Percentiles rank a stretch among this genome's conserved stretches.
Evolutionary conservation across 352 stramenopile genomes (phyloP).

Genomic region (Globisporangium cylindrosporum): DNA sequence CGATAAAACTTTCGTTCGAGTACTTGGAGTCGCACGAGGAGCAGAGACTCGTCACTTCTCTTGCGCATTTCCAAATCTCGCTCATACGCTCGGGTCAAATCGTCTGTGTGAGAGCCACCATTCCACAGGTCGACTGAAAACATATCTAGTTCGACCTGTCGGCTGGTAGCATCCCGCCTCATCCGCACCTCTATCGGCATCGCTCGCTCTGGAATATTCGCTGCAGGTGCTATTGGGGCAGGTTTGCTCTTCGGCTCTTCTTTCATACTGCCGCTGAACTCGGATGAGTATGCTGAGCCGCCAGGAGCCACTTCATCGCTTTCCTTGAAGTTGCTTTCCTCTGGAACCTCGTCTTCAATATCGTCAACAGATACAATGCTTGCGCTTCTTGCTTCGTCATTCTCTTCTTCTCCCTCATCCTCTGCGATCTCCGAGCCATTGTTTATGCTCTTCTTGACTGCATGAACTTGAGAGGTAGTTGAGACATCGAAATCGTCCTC

Average conservation of each 20-base stretch:
- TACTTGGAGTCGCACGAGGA: slow-evolving; percentile 41
- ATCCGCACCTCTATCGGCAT: not conserved
- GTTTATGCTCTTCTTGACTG: not conserved
- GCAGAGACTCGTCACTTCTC: slow-evolving; percentile 47
- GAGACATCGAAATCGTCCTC: slow-evolving; percentile 49
- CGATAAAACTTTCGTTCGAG: slow-evolving; percentile 36
- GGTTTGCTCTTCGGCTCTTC: not conserved
- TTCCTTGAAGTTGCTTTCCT: not conserved
- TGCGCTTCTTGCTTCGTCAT: not conserved
- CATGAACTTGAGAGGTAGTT: slow-evolving; percentile 19
- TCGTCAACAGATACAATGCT: not conserved
- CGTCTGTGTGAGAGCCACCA: not conserved
- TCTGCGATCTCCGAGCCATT: slow-evolving; percentile 2
- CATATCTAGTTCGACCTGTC: not conserved
- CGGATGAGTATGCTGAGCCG: not conserved
- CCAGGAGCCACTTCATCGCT: not conserved
- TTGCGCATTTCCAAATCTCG: slow-evolving; percentile 46
- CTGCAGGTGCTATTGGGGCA: not conserved
- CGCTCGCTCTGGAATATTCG: not conserved
- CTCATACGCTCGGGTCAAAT: slow-evolving; percentile 31
- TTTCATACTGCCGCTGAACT: not conserved
- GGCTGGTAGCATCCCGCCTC: not conserved
- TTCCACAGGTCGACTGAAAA: not conserved
- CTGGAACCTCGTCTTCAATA: slow-evolving; percentile 3
- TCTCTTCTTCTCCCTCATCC: not conserved